Base-by-base conservation (phyloP, 2,329 filamentous ascomycete genomes). In the Thelonectria discophora region DNA sequence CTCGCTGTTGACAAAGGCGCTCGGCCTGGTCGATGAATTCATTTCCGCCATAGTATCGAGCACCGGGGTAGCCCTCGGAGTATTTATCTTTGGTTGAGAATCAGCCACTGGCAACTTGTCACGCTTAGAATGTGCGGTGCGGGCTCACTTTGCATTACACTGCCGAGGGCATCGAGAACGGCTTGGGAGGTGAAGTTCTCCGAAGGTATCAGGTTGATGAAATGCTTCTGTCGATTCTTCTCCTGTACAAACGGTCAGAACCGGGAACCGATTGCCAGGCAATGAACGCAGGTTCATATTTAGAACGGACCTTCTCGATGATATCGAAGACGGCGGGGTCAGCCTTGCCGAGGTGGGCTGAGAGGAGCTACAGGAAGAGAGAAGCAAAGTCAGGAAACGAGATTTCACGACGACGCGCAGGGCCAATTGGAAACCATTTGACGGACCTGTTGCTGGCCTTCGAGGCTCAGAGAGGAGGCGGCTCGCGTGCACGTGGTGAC, bases 161-260 rank as follows among this genome's bases (percentile, higher is more conserved):
- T 97, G 68, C 93, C 93, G 63, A 97, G 83, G 34, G 93, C 92
- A 83, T 97, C 93, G 58, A 97, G 86, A 18, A 97, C 93, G 30
- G 93, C 92, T 78, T 96, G 92, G 8, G 93, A 97, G 24, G 93
- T 97, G 75, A 97, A 97, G 81, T 97, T 97, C 80, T 97, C 93
- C 7, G 93, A 97, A 18, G 93, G 93, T 69, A 97, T 97, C 60
- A 97, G 84, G 79, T 98, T 98, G 82, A 99, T 97, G 75, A 97
- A 99, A 79, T 98, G 93, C 80, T 97, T 97, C 79, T 99, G 95
- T 70, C 95, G 88, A 69, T 86, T 86, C 87, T 98, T 98, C 84
- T 99, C 95, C 92, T 97, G 37, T 11, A 50, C 11, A 27, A 37
- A 11, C 9, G 24, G 65, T 37, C 63, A 53, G 34, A 55, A 43